Evolutionary conservation across 331 rosid species (phyloP).

Genomic region (Pyrus hybrid): DNA sequence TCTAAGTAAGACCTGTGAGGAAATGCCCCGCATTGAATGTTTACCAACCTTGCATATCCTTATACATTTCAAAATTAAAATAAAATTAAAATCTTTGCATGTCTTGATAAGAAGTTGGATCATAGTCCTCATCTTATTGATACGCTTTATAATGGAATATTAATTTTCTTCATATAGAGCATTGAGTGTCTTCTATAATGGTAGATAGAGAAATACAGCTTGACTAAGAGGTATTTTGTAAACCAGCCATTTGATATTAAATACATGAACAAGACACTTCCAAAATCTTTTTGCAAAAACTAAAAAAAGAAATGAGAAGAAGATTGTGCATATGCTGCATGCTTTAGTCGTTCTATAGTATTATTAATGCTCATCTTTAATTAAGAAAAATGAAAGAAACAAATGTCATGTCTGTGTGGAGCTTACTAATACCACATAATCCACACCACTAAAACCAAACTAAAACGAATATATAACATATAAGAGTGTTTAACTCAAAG

Average conservation of each 20-base stretch:
- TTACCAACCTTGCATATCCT: not conserved
- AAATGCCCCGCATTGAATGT: not conserved
- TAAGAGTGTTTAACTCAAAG: not conserved
- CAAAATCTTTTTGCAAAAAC: not conserved
- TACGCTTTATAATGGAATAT: not conserved
- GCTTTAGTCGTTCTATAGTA: not conserved
- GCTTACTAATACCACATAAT: not conserved
- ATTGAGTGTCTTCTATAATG: not conserved
- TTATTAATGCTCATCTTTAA: not conserved
- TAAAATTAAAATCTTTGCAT: not conserved
- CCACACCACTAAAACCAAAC: not conserved
- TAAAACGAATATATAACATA: not conserved
- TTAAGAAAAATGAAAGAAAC: not conserved
- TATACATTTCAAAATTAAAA: not conserved
- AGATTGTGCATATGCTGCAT: not conserved
- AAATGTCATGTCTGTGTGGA: not conserved
- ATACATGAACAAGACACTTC: not conserved
- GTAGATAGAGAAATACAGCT: not conserved
- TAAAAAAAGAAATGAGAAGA: not conserved
- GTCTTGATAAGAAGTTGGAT: not conserved
- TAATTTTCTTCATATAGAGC: not conserved
- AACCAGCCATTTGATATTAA: not conserved
- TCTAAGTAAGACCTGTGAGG: not conserved
- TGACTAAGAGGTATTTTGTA: not conserved
- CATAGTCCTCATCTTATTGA: too few species aligned